Base-by-base conservation (phyloP, 305 asterid species). In the Fraxinus angustifolia region DNA sequence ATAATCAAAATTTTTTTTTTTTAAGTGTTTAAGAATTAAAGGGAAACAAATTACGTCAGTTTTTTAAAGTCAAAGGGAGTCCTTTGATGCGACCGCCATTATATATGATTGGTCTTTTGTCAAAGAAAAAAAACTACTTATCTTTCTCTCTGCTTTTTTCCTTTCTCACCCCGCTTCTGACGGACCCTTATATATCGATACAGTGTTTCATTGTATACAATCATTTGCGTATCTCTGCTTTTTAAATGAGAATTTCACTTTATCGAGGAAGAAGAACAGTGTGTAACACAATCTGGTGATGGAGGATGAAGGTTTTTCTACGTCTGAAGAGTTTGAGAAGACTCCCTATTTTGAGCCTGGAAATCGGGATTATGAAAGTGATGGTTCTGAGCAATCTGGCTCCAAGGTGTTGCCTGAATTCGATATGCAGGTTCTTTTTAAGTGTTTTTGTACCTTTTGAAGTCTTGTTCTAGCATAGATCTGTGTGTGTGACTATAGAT, bases 371-470 rank as follows among this genome's bases (percentile, higher is more conserved):
- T 34, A 26, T 11, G 21, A 19, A 17, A 60, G 70, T 6, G 70
- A 19, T 0, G 70, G 14, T 8, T 60, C 8, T 2, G 38, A 35
- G 70, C 12, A 21, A 40, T 40, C 79, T 23, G 2, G 5, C 4
- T 14, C 72, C 21, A 60, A 35, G 34, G 8, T 5, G 10, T 81
- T 75, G 40, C 34, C 75, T 10, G 56, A 6, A 72, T 35, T 45
- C 12, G 58, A 33, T 72, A 16, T 38, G 0, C 76, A 83, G 82
- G 79, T 83, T 53, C 8, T 76, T 50, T 60, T 60, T 2, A 34
- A 33, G 34, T 56, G 7, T 19, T 7, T 42, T 1, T 6, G 31
- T 26, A 16, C 11, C 48, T 17, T 65, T 17, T 36, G 10, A 3
- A 12, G 3, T 30, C 67, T 3, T 40, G n/a, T 3, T 68, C 34